Base-by-base conservation (phyloP, 2,329 filamentous ascomycete species). In the Xylaria sp. region DNA sequence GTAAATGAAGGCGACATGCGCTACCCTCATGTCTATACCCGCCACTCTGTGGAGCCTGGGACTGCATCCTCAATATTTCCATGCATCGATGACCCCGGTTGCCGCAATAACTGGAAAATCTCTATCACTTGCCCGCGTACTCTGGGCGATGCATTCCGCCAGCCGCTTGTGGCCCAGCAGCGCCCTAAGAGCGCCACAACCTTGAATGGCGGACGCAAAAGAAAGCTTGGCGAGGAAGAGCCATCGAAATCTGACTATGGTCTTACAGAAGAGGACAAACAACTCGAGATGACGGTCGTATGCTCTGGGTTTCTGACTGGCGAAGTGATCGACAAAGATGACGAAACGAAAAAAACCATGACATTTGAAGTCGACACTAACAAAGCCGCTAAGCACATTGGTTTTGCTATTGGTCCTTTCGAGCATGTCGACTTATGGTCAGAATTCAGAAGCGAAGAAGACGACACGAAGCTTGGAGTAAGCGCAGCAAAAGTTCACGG, bases 381-480 rank as follows among this genome's bases (percentile, higher is more conserved):
- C 60, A 89, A 96, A 9, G 90, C 94, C 0, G 91, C 95, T 1
- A 92, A 94, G 70, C 95, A 98, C 78, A 90, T 99, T 71, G 95
- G 94, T 4, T 97, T 99, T 79, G 93, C 94, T 2, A 88, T 98
- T 65, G 96, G 97, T 0, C 96, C 97, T 0, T 99, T 99, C 78
- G 94, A 98, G 79, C 92, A 95, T 73, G 91, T 98, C 62, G 93
- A 98, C 77, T 84, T 99, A 5, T 89, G 85, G 71, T 92, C 93
- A 2, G 92, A 95, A 74, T 97, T 93, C 75, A 90, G 97, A 60
- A 93, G 94, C 54, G 93, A 93, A 70, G 93, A 97, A 73, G 93
- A 97, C 72, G 94, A 98, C 76, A 93, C 97, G 74, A 93, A 94
- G 78, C 88, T 99, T 63, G 93, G 93, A 2, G 90, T 92, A 72